Evolutionary conservation across 371 early-diverging fungal genomes (phyloP).

Genomic region (Mucor sp.): DNA sequence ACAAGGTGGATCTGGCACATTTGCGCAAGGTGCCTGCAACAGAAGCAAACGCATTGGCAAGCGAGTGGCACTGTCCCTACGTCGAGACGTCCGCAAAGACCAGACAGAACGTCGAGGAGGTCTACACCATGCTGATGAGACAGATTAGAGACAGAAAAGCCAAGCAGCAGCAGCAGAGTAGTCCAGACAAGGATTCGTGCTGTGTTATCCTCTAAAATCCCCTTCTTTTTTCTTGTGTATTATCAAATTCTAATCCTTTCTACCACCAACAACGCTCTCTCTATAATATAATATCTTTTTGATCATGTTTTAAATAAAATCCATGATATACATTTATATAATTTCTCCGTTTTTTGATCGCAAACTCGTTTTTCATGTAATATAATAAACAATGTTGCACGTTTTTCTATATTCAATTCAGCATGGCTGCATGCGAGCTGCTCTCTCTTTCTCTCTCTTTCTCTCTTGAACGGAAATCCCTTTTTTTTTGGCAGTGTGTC

Average conservation of each 20-base stretch:
- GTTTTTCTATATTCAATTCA: slow-evolving; percentile 2
- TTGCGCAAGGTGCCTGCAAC: slow-evolving; percentile 70
- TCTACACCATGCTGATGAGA: slow-evolving; percentile 76
- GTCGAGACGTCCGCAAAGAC: slow-evolving; percentile 91
- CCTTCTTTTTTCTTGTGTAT: slow-evolving; percentile 7
- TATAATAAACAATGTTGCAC: slow-evolving; percentile 1
- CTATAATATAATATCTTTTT: background rate
- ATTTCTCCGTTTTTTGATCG: background rate
- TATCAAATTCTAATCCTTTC: background rate
- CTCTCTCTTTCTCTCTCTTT: background rate
- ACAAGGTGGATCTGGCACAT: slow-evolving; percentile 82
- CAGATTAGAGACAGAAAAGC: slow-evolving; percentile 76
- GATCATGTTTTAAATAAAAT: slow-evolving; percentile 1
- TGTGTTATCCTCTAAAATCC: slow-evolving; percentile 45
- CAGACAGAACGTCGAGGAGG: slow-evolving; percentile 83
- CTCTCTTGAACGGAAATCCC: background rate
- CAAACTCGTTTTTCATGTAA: background rate
- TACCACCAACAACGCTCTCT: background rate
- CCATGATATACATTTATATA: background rate
- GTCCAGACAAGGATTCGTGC: slow-evolving; percentile 51
- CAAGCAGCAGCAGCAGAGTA: slow-evolving; percentile 48
- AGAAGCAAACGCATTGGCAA: slow-evolving; percentile 73
- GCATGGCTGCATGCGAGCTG: background rate
- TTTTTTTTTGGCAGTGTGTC: background rate
- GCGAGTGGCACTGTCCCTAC: slow-evolving; percentile 81